Conservation (phyloP, 352 stramenopile species). For the Globisporangium cederbergense region DNA sequence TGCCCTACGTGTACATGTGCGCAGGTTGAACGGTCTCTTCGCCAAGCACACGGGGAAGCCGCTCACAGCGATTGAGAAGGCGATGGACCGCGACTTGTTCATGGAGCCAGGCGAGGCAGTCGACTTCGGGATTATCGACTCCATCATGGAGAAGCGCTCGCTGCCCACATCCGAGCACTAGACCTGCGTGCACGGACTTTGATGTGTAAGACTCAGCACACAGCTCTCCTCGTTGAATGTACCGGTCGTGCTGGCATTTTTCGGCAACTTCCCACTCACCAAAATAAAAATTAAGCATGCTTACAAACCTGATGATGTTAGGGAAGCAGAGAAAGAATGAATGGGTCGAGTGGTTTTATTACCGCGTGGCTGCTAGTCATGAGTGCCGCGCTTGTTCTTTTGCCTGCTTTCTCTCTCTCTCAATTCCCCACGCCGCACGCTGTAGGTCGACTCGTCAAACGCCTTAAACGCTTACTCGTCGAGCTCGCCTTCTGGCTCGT, state of each 20-base stretch:
- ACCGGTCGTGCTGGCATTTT: background rate
- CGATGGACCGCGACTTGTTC: conserved; percentile 86
- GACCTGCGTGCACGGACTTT: background rate
- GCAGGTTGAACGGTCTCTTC: conserved; percentile 75
- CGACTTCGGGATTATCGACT: conserved; percentile 84
- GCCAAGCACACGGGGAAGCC: conserved; percentile 70
- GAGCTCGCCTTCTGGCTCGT: conserved; percentile 82
- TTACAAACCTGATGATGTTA: background rate
- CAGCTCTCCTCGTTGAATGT: background rate
- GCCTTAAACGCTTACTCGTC: conserved; percentile 48
- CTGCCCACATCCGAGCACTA: conserved; percentile 14
- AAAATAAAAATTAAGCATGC: background rate
- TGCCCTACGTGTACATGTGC: background rate
- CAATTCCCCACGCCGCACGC: conserved; percentile 2
- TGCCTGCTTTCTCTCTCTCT: background rate
- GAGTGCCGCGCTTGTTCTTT: conserved; percentile 2
- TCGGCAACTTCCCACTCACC: background rate
- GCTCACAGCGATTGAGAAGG: conserved; percentile 77
- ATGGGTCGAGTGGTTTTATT: background rate
- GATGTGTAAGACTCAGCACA: background rate
- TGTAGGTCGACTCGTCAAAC: conserved; percentile 8
- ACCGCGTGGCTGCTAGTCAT: background rate
- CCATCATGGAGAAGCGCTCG: conserved; percentile 68
- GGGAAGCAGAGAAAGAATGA: background rate
- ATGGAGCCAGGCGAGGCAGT: conserved; percentile 73